Evolutionary conservation across 2,329 filamentous ascomycete genomes (phyloP), one percentile per base, ranked within the genome.

Genomic region (Drechslera avenae): DNA sequence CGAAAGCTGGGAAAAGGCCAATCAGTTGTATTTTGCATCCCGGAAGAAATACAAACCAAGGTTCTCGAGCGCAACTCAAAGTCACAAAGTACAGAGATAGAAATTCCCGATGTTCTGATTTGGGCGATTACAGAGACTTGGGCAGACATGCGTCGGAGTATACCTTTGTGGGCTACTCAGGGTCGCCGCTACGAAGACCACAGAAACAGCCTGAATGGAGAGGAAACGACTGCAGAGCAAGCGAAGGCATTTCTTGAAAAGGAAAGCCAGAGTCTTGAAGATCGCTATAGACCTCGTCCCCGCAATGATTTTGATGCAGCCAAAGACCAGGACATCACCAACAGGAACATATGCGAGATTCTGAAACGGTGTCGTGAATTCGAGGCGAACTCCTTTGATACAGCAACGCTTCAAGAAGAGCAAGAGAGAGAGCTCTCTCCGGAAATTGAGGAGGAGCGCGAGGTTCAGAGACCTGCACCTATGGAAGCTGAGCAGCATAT

Each of bases 381-480:
- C 39, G 45, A 57, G 8, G 61, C 66, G n/a, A 47, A 60, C 13
- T 36, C 58, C 5, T 54, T 75, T n/a, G 54, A 67, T 1, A 59
- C 72, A 1, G 70, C 73, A 0, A 68, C 72, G 0, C 69, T 87
- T 0, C 73, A 83, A 6, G 85, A 89, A 59, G 86, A 90, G 50
- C 84, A 89, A 56, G 86, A 90, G 60, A 77, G 86, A 1, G 86
- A 89, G 56, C 73, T 90, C 0, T 76, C 82, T 0, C 83, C 83
- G 0, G 86, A 90, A 57, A 77, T 82, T 1, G 83, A 89, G 52
- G 71, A 79, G 13, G 83, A 89, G 60, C 73, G 78, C 1, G 71
- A 87, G 42, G 57, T 82, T 0, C 72, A 87, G 57, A 73, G 72
- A 4, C 81, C 84, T 0, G 60, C 66, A 0, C 44, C 68, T 0